Evolutionary conservation across 805 yeast genomes (phyloP).

Genomic region (Kodamaea jinghongensis): DNA sequence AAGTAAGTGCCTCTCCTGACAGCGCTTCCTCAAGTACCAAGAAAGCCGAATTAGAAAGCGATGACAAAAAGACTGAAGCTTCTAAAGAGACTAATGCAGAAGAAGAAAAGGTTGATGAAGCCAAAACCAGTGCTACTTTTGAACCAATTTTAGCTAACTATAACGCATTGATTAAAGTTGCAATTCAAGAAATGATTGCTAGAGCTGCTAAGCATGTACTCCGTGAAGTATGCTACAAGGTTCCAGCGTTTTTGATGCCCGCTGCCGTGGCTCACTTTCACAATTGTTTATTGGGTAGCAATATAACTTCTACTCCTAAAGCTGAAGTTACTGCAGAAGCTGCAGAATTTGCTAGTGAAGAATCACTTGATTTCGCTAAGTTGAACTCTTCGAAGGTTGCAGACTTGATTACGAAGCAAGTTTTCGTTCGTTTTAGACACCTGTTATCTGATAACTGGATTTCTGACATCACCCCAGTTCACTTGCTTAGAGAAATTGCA

Average conservation of each 20-base stretch:
- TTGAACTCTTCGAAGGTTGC: slow-evolving; percentile 48
- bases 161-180: slow-evolving; percentile 45
- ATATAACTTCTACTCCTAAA: slow-evolving; percentile 39
- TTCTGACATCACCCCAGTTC: slow-evolving; percentile 32
- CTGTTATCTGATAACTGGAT: slow-evolving; percentile 51
- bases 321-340: slow-evolving; percentile 43
- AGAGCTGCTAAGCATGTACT: slow-evolving; percentile 77
- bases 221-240: slow-evolving; percentile 41
- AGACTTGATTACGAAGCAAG: slow-evolving; percentile 49
- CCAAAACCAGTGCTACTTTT: slow-evolving; percentile 35
- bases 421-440: slow-evolving; percentile 61
- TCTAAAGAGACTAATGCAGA: slow-evolving; percentile 19
- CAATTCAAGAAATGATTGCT: slow-evolving; percentile 68
- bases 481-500: slow-evolving; percentile 69
- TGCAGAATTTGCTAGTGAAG: slow-evolving; percentile 39
- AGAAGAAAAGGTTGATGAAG: slow-evolving; percentile 20
- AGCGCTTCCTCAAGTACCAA: slow-evolving; percentile 21
- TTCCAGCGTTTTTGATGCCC: slow-evolving; percentile 58
- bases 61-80: slow-evolving; percentile 20
- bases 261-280: slow-evolving; percentile 66
- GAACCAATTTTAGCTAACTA: slow-evolving; percentile 44
- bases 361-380: slow-evolving; percentile 40
- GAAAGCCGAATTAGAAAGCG: slow-evolving; percentile 19
- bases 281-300: slow-evolving; percentile 62
- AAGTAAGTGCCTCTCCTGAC: no score